phyloP scores from a whole-genome alignment of 805 yeast genomes.

The Candida odintsovae region DNA sequence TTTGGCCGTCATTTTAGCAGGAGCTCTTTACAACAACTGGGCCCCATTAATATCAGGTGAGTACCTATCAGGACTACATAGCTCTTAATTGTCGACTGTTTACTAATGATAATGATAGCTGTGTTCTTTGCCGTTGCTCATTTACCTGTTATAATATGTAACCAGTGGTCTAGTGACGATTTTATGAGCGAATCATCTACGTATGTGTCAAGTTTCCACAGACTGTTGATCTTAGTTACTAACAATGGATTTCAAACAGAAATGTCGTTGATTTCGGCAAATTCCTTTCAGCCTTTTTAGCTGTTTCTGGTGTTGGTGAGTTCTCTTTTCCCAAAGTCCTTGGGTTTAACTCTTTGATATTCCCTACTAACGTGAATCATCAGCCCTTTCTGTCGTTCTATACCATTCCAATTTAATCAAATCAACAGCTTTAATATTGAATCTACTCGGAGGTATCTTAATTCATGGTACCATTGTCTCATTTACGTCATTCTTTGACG shows the following conservation, averaged over 20 bases:
- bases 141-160: constrained; percentile 48
- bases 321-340: not conserved
- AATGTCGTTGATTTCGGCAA: constrained; percentile 62
- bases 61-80: constrained; percentile 14
- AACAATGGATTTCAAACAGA: constrained; percentile 17
- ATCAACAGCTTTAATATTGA: constrained; percentile 50
- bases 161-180: constrained; percentile 42
- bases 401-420: constrained; percentile 61
- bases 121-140: constrained; percentile 50
- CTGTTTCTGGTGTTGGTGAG: constrained; percentile 48
- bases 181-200: constrained; percentile 43
- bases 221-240: constrained; percentile 1
- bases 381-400: constrained; percentile 48
- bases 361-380: not conserved
- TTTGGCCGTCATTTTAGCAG: constrained; percentile 66
- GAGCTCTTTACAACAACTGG: constrained; percentile 76
- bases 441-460: constrained; percentile 61
- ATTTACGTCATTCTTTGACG: constrained; percentile 60
- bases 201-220: constrained; percentile 17
- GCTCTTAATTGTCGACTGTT: not conserved
- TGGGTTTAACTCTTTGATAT: not conserved
- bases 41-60: constrained; percentile 56
- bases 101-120: constrained; percentile 24
- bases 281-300: constrained; percentile 59
- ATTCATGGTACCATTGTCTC: constrained; percentile 69